Evolutionary conservation across 208 protist genomes (phyloP).

Genomic region (Naegleria fowleri): DNA sequence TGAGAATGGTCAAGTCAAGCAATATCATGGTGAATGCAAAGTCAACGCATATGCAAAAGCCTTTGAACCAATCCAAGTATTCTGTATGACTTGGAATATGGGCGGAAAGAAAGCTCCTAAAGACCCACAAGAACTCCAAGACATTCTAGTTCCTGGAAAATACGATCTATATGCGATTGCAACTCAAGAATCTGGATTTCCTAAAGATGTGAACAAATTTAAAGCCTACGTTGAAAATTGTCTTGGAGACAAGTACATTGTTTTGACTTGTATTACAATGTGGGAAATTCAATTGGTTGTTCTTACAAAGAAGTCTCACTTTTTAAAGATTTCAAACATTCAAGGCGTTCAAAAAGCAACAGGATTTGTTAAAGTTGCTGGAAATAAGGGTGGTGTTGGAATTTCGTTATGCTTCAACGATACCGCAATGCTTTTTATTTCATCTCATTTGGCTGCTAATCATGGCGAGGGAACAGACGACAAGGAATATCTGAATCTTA

Average conservation of each 20-base stretch:
- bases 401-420: conserved; percentile 48
- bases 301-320: conserved; percentile 37
- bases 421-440: conserved; percentile 47
- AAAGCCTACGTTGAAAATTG: conserved; percentile 45
- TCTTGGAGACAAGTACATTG: conserved; percentile 37
- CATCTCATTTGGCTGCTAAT: conserved; percentile 47
- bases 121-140: conserved; percentile 26
- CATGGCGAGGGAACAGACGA: conserved; percentile 29
- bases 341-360: conserved; percentile 47
- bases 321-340: conserved; percentile 53
- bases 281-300: conserved; percentile 47
- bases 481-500: conserved; percentile 1
- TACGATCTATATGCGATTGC: conserved; percentile 53
- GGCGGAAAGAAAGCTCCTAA: conserved; percentile 39
- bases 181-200: conserved; percentile 45
- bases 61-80: conserved; percentile 47
- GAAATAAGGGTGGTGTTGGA: conserved; percentile 49
- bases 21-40: conserved; percentile 42
- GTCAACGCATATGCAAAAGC: conserved; percentile 42
- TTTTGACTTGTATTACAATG: conserved; percentile 4
- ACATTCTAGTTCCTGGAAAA: conserved; percentile 41
- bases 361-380: conserved; percentile 36
- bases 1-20: conserved; percentile 34
- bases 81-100: conserved; percentile 52
- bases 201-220: conserved; percentile 44